A percentile compares a stretch with the other conserved stretches of the same genome.
These are phyloP conservation scores for Dothidotthia symphoricarpi DNA, from an alignment of 2,329 filamentous ascomycete species.

Conservation along the genomic window DNA sequence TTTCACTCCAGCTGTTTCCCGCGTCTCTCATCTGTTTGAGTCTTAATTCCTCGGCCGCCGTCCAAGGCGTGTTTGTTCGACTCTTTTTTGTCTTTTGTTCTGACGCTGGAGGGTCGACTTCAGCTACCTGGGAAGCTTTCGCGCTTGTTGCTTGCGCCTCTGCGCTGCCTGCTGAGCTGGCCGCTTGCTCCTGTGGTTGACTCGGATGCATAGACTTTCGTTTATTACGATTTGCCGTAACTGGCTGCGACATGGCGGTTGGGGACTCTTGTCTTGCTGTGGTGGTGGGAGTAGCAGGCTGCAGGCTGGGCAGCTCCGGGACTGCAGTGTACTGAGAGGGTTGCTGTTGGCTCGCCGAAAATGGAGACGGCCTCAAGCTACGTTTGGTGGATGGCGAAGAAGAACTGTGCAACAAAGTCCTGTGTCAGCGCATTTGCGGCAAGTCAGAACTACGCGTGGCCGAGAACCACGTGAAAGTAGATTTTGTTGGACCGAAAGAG, in stretches of 20 bases:
- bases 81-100: conserved; percentile 73
- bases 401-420: conserved; percentile 30
- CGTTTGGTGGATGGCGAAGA: conserved; percentile 45
- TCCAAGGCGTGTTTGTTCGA: conserved; percentile 98
- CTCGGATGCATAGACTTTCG: conserved; percentile 35
- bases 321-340: conserved; percentile 20
- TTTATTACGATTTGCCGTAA: conserved; percentile 28
- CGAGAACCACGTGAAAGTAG: conserved; percentile 10
- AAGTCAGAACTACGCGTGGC: conserved; percentile 4
- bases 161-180: conserved; percentile 14
- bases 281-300: conserved; percentile 30
- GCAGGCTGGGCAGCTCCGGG: conserved; percentile 27
- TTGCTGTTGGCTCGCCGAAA: conserved; percentile 36
- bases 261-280: conserved; percentile 22
- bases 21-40: conserved; percentile 92
- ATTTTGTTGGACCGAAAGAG: conserved; percentile 15
- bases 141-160: conserved; percentile 21
- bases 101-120: conserved; percentile 25
- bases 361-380: conserved; percentile 44
- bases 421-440: conserved; percentile 30
- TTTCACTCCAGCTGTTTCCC: conserved; percentile 95
- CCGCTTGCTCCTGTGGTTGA: conserved; percentile 28
- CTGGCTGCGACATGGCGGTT: conserved; percentile 20
- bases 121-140: conserved; percentile 21
- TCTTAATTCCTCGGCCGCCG: conserved; percentile 85